Conservation (phyloP, 371 early-diverging fungal species). For the Dichotomocladium elegans region DNA sequence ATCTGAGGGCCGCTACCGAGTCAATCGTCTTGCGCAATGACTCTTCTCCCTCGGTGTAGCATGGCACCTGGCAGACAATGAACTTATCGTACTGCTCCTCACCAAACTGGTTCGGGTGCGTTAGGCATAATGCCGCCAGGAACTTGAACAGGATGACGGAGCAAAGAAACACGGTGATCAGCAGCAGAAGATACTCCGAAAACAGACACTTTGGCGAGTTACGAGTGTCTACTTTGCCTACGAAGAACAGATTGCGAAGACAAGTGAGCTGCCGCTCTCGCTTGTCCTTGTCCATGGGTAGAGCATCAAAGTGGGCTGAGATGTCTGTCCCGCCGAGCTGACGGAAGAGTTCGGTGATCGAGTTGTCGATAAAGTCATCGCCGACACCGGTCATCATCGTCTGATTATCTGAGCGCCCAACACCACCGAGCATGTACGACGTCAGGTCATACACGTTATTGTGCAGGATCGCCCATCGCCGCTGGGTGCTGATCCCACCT, state of each 20-base stretch:
- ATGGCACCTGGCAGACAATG: slow-evolving; percentile 88
- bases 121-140: slow-evolving; percentile 84
- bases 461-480: slow-evolving; percentile 44
- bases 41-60: slow-evolving; percentile 98
- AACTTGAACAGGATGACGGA: slow-evolving; percentile 90
- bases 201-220: slow-evolving; percentile 78
- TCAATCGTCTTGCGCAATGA: slow-evolving; percentile 92
- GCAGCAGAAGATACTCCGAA: slow-evolving; percentile 81
- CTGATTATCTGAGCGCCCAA: slow-evolving; percentile 9
- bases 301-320: slow-evolving; percentile 57
- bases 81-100: slow-evolving; percentile 88
- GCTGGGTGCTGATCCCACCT: slow-evolving; percentile 35
- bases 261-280: slow-evolving; percentile 58
- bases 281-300: slow-evolving; percentile 31
- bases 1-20: slow-evolving; percentile 83
- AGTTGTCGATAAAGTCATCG: slow-evolving; percentile 50
- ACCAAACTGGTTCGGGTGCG: slow-evolving; percentile 37
- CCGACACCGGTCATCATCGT: slow-evolving; percentile 47
- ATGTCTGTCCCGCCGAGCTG: slow-evolving; percentile 66
- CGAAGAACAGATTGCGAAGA: slow-evolving; percentile 79
- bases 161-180: slow-evolving; percentile 75
- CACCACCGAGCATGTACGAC: slow-evolving; percentile 42
- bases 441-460: slow-evolving; percentile 44
- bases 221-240: slow-evolving; percentile 87
- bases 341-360: slow-evolving; percentile 63